Evolutionary conservation across 2,329 filamentous ascomycete genomes (phyloP).

Genomic region (Fusarium sulawesiense): DNA sequence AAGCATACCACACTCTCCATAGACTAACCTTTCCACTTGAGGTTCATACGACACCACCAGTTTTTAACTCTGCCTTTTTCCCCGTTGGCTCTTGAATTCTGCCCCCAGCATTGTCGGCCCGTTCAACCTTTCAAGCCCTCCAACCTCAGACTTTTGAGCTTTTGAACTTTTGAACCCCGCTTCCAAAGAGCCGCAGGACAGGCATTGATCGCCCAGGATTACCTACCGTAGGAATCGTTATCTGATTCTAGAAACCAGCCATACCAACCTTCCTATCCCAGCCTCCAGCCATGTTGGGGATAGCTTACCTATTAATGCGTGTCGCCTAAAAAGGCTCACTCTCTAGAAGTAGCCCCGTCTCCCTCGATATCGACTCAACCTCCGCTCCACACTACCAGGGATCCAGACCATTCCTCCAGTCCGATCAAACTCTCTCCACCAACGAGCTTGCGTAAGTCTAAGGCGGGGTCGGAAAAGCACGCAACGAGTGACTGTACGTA

Average conservation of each 20-base stretch:
- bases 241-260: conserved; percentile 32
- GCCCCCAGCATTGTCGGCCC: conserved; percentile 25
- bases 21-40: conserved; percentile 37
- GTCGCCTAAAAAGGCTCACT: conserved; percentile 32
- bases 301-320: conserved; percentile 19
- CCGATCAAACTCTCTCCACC: conserved; percentile 22
- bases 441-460: conserved; percentile 42
- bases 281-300: conserved; percentile 39
- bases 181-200: conserved; percentile 30
- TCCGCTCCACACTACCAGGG: conserved; percentile 31
- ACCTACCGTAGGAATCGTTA: background rate
- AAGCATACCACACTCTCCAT: conserved; percentile 35
- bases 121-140: conserved; percentile 30
- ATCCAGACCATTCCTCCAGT: conserved; percentile 42
- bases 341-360: conserved; percentile 6
- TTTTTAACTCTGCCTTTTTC: background rate
- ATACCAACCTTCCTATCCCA: conserved; percentile 19
- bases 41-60: conserved; percentile 31
- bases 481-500: conserved; percentile 3
- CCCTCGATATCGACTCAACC: conserved; percentile 6
- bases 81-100: conserved; percentile 11
- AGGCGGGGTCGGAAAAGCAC: conserved; percentile 2
- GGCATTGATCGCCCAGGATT: conserved; percentile 22
- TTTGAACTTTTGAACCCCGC: conserved; percentile 14
- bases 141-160: conserved; percentile 19